phyloP scores from a whole-genome alignment of 192 early-diverging fungal genomes.

The Coemansia sp. region DNA sequence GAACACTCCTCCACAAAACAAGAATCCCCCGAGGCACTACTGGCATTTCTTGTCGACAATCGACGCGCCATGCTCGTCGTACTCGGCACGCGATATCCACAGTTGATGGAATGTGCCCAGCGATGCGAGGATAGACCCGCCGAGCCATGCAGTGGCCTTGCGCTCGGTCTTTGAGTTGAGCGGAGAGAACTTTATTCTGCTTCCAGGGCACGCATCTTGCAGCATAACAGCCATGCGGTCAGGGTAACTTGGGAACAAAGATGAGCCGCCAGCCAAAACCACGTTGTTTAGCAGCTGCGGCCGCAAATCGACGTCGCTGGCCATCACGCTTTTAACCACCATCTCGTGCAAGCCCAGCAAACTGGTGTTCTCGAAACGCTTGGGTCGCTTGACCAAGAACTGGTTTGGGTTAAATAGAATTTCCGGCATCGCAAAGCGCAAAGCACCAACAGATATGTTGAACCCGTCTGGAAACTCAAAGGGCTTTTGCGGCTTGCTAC shows the following conservation, averaged over 20 bases:
- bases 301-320: constrained; percentile 86
- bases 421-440: constrained; percentile 82
- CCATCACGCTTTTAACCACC: constrained; percentile 63
- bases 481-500: constrained; percentile 68
- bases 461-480: constrained; percentile 97
- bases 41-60: constrained; percentile 86
- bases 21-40: constrained; percentile 35
- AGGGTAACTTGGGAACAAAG: constrained; percentile 78
- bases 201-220: constrained; percentile 29
- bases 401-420: constrained; percentile 76
- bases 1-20: no score
- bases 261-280: constrained; percentile 87
- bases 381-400: constrained; percentile 48
- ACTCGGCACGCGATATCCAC: constrained; percentile 96
- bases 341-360: constrained; percentile 67
- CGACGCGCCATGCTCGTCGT: constrained; percentile 78
- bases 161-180: constrained; percentile 76
- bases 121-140: constrained; percentile 91
- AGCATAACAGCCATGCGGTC: constrained; percentile 63
- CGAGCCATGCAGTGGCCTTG: constrained; percentile 93
- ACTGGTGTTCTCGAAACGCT: constrained; percentile 5
- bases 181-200: constrained; percentile 77
- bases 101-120: constrained; percentile 97
- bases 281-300: constrained; percentile 75
- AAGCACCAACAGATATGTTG: constrained; percentile 72